These are phyloP conservation scores for Rosellinia necatrix DNA, from an alignment of 2,329 filamentous ascomycete genomes.

Conservation along the genomic window DNA sequence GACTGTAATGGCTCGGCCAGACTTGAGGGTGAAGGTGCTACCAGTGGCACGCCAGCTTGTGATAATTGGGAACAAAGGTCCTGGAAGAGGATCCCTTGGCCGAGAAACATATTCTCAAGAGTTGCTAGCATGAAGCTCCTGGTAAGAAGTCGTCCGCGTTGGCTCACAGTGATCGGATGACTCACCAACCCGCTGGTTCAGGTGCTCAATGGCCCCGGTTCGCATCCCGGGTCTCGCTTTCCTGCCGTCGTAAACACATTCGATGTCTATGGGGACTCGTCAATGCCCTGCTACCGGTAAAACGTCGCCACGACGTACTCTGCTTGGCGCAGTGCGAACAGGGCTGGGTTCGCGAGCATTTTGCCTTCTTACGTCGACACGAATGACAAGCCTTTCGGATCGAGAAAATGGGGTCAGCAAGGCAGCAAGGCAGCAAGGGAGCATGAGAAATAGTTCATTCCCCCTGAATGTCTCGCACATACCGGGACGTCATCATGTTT, in stretches of 20 bases:
- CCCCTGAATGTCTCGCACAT: background rate
- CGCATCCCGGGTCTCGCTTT: slow-evolving; percentile 42
- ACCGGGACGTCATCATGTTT: background rate
- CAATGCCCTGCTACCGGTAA: background rate
- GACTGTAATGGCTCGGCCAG: too few species aligned
- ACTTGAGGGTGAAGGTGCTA: too few species aligned
- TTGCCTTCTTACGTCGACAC: slow-evolving; percentile 51
- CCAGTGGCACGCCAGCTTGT: too few species aligned
- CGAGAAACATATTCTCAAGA: slow-evolving; percentile 47
- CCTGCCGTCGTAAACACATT: slow-evolving; percentile 44
- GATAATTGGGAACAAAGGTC: too few species aligned
- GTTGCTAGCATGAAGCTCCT: slow-evolving; percentile 21
- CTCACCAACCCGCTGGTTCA: slow-evolving; percentile 41
- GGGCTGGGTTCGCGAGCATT: slow-evolving; percentile 48
- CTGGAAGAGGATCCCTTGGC: slow-evolving; percentile 44
- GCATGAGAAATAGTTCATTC: background rate
- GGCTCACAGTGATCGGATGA: slow-evolving; percentile 23
- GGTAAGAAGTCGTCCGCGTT: slow-evolving; percentile 6
- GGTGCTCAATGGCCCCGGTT: slow-evolving; percentile 42
- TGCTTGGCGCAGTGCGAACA: slow-evolving; percentile 48
- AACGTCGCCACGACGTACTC: slow-evolving; percentile 27
- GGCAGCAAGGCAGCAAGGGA: too few species aligned
- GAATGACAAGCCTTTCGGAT: slow-evolving; percentile 45
- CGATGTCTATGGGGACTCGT: slow-evolving; percentile 27
- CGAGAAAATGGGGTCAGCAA: background rate